Conservation (phyloP, 2,329 filamentous ascomycete species). For the Aspergillus sp. region DNA sequence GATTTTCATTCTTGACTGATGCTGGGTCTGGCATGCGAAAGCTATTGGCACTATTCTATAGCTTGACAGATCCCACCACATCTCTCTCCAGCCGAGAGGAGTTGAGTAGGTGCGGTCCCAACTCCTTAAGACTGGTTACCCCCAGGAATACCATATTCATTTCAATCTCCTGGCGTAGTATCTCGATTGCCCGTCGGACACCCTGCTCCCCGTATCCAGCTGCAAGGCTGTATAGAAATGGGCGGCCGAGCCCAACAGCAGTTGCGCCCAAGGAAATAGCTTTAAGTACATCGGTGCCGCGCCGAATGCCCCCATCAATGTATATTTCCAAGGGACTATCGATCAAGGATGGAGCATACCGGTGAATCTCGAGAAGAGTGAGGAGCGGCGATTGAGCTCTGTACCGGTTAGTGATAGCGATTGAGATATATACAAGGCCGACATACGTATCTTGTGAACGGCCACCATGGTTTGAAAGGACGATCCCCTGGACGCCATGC, state of each 20-base stretch:
- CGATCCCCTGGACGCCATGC: conserved; percentile 47
- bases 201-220: conserved; percentile 57
- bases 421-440: not conserved
- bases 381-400: conserved; percentile 51
- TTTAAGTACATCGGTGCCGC: conserved; percentile 67
- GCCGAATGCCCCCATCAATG: conserved; percentile 64
- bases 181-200: conserved; percentile 46
- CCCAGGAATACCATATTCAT: conserved; percentile 36
- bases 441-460: conserved; percentile 46
- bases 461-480: conserved; percentile 44
- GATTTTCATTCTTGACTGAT: not conserved
- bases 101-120: conserved; percentile 32
- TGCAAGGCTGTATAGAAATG: conserved; percentile 59
- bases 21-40: not conserved
- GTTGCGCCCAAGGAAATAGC: conserved; percentile 64
- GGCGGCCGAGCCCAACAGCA: conserved; percentile 63
- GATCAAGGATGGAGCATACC: conserved; percentile 61
- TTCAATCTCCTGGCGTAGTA: conserved; percentile 34
- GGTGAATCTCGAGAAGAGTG: conserved; percentile 62
- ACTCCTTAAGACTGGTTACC: conserved; percentile 24
- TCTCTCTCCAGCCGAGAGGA: conserved; percentile 30
- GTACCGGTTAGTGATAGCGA: not conserved
- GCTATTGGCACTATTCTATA: conserved; percentile 14
- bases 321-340: conserved; percentile 57
- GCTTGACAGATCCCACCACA: conserved; percentile 28